These are phyloP conservation scores for Lipomyces chichibuensis DNA, from an alignment of 805 yeast species.

Conservation along the genomic window DNA sequence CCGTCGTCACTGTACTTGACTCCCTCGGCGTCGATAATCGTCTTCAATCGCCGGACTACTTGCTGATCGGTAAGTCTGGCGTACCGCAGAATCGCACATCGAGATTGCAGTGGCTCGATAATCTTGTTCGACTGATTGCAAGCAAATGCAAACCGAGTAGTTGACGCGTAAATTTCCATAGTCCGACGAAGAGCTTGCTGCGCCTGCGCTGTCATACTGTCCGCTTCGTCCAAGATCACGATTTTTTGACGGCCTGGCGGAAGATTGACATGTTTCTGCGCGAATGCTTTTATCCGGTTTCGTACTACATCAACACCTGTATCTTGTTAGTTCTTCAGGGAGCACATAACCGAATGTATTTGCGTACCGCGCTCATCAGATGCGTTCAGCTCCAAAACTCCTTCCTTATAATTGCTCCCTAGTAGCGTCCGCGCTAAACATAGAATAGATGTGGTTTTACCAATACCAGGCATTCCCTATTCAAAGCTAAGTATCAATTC, in stretches of 20 bases:
- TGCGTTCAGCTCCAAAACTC: slow-evolving; percentile 91
- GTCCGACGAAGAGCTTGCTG: slow-evolving; percentile 93
- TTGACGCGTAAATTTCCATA: slow-evolving; percentile 92
- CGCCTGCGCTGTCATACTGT: slow-evolving; percentile 95
- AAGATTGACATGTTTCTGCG: slow-evolving; percentile 85
- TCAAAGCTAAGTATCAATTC: not conserved
- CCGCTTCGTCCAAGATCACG: slow-evolving; percentile 92
- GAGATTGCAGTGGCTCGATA: slow-evolving; percentile 93
- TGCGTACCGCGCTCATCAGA: slow-evolving; percentile 73
- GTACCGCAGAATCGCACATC: slow-evolving; percentile 93
- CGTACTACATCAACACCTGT: slow-evolving; percentile 92
- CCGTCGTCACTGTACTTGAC: slow-evolving; percentile 88
- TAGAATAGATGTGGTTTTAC: slow-evolving; percentile 91
- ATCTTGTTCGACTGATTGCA: slow-evolving; percentile 93
- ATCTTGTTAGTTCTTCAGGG: not conserved
- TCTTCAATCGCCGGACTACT: slow-evolving; percentile 72
- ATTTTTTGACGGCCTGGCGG: slow-evolving; percentile 93
- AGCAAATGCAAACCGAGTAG: slow-evolving; percentile 98
- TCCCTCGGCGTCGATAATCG: slow-evolving; percentile 68
- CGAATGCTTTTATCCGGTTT: slow-evolving; percentile 91
- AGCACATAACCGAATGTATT: not conserved
- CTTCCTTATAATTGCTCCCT: slow-evolving; percentile 70
- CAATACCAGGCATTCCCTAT: slow-evolving; percentile 89
- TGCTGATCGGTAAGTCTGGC: slow-evolving; percentile 81
- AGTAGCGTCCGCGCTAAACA: slow-evolving; percentile 85